A percentile compares a stretch with the other conserved stretches of the same genome.
phyloP scores from a whole-genome alignment of 441 rosid genomes.

The Bruguiera hainesii region DNA sequence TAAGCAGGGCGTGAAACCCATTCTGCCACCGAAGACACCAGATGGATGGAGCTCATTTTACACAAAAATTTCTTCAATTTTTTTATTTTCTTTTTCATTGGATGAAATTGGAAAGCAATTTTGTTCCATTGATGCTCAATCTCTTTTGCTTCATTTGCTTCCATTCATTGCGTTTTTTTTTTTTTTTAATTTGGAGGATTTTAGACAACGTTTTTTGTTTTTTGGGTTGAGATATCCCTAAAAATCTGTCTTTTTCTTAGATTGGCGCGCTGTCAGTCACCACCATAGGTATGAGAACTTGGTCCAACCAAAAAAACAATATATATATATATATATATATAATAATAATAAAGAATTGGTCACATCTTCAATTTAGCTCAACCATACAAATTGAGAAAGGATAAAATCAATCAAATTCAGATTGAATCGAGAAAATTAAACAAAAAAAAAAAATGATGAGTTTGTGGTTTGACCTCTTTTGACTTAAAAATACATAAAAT shows the following conservation, averaged over 20 bases:
- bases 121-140: constrained; percentile 49
- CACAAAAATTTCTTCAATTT: background rate
- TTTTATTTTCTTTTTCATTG: background rate
- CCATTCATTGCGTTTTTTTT: constrained; percentile 29
- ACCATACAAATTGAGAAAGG: too few species aligned
- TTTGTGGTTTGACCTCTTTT: too few species aligned
- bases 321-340: too few species aligned
- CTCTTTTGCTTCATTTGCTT: constrained; percentile 30
- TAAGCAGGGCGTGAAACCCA: constrained; percentile 34
- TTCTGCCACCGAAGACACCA: constrained; percentile 31
- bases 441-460: too few species aligned
- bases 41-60: background rate
- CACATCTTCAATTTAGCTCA: too few species aligned
- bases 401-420: too few species aligned
- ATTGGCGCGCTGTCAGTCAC: constrained; percentile 22
- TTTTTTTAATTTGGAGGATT: background rate
- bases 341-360: too few species aligned
- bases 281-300: constrained; percentile 1
- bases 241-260: constrained; percentile 30
- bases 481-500: too few species aligned
- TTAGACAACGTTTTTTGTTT: background rate
- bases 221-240: constrained; percentile 1
- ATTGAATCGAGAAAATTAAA: too few species aligned
- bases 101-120: constrained; percentile 20
- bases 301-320: too few species aligned